These are phyloP conservation scores for Fraxinus platypoda DNA, from an alignment of 305 asterid genomes.

Conservation along the genomic window DNA sequence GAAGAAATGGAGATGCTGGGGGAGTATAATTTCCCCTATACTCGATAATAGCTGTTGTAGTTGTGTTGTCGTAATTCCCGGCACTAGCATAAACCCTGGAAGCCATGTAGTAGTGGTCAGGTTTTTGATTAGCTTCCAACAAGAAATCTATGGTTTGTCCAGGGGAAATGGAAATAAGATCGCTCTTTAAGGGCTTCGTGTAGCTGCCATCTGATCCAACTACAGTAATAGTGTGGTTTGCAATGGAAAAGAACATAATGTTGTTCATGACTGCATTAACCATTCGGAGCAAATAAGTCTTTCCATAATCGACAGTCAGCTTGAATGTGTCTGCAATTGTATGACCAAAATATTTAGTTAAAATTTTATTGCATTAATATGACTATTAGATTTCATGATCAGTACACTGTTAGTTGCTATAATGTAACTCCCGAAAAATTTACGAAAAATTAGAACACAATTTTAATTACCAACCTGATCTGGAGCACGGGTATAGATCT, in stretches of 20 bases:
- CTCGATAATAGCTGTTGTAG: conserved; percentile 32
- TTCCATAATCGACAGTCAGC: conserved; percentile 23
- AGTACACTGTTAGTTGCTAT: too few relatives aligned
- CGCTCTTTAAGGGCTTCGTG: conserved; percentile 9
- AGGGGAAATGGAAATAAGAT: conserved; percentile 18
- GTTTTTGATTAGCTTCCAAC: conserved; percentile 21
- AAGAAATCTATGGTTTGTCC: conserved; percentile 27
- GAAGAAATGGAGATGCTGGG: background rate
- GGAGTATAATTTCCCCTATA: conserved; percentile 29
- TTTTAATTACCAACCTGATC: conserved; percentile 30
- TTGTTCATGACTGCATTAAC: conserved; percentile 30
- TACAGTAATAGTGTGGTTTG: conserved; percentile 20
- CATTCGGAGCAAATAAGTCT: conserved; percentile 25
- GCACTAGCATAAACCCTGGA: background rate
- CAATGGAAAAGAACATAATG: conserved; percentile 20
- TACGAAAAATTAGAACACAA: too few relatives aligned
- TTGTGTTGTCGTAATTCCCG: conserved; percentile 16
- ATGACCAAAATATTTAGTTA: too few relatives aligned
- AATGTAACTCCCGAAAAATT: too few relatives aligned
- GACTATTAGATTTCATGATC: too few relatives aligned
- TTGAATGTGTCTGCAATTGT: conserved; percentile 19
- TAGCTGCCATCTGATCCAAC: conserved; percentile 25
- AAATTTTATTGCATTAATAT: too few relatives aligned
- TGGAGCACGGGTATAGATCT: conserved; percentile 51
- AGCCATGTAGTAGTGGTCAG: conserved; percentile 24